phyloP scores from a whole-genome alignment of 169 alveolate species.

The Theileria equi region DNA sequence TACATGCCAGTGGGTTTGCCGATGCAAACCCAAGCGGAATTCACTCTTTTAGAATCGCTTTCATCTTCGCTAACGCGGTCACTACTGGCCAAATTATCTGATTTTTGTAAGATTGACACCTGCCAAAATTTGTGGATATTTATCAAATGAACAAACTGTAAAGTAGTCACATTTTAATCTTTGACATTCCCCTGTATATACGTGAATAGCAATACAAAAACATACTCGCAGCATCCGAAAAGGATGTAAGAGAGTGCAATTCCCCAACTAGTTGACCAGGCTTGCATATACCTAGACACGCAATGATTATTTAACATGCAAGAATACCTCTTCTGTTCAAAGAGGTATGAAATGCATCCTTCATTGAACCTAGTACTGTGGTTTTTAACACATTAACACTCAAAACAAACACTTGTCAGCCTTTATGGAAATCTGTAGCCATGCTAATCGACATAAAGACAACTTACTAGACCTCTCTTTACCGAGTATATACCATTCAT shows the following conservation, averaged over 20 bases:
- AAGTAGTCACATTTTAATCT: slow-evolving; percentile 54
- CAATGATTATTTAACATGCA: background rate
- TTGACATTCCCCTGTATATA: slow-evolving; percentile 41
- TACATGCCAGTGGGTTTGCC: slow-evolving; percentile 7
- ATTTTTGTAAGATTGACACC: background rate
- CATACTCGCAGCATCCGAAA: slow-evolving; percentile 33
- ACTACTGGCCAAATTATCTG: background rate
- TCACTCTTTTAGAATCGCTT: background rate
- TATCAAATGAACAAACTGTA: slow-evolving; percentile 13
- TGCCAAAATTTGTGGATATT: background rate
- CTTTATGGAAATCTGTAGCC: slow-evolving; percentile 41
- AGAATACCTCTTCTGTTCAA: slow-evolving; percentile 27
- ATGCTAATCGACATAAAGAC: background rate
- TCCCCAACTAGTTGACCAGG: slow-evolving; percentile 29
- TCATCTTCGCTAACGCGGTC: background rate
- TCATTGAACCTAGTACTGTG: background rate
- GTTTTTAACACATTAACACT: background rate
- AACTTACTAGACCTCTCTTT: slow-evolving; percentile 26
- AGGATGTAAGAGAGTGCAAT: slow-evolving; percentile 7
- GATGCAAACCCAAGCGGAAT: background rate
- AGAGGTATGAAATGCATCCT: background rate
- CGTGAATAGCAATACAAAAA: background rate
- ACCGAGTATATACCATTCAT: slow-evolving; percentile 7
- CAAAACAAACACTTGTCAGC: slow-evolving; percentile 32
- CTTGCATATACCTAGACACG: slow-evolving; percentile 35